These are phyloP conservation scores for Fusarium nisikadoi DNA, from an alignment of 2,329 filamentous ascomycete species.

Conservation along the genomic window DNA sequence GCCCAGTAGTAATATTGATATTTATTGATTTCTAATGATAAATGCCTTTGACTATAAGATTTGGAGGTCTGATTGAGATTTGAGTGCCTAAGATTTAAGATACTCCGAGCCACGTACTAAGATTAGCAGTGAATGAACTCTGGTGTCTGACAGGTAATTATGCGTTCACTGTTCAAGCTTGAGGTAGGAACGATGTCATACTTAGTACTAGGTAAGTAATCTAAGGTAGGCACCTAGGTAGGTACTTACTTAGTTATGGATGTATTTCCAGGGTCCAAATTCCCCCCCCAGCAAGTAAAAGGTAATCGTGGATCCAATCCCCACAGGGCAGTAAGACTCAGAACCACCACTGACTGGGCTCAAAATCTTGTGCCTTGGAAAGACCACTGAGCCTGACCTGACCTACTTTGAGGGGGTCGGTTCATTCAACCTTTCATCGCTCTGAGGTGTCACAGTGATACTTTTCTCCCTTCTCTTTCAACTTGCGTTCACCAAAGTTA, in stretches of 20 bases:
- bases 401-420: slow-evolving; percentile 10
- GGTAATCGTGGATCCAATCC: neutral
- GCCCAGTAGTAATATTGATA: neutral
- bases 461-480: slow-evolving; percentile 12
- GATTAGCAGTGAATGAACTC: neutral
- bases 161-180: slow-evolving; percentile 1
- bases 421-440: neutral
- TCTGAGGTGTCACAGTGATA: neutral
- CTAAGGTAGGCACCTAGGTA: neutral
- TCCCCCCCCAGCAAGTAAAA: neutral
- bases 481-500: slow-evolving; percentile 6
- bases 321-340: slow-evolving; percentile 14
- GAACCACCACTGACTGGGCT: neutral
- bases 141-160: slow-evolving; percentile 8
- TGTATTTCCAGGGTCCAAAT: slow-evolving; percentile 24
- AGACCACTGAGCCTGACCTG: neutral
- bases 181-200: neutral
- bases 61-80: neutral
- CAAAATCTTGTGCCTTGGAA: slow-evolving; percentile 13
- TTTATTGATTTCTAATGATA: neutral
- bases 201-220: neutral
- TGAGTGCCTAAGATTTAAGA: neutral
- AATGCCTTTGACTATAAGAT: neutral
- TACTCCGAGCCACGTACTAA: neutral
- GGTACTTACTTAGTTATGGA: neutral